Conservation (phyloP, 2,329 filamentous ascomycete genomes). For the Chaetomium strumarium region DNA sequence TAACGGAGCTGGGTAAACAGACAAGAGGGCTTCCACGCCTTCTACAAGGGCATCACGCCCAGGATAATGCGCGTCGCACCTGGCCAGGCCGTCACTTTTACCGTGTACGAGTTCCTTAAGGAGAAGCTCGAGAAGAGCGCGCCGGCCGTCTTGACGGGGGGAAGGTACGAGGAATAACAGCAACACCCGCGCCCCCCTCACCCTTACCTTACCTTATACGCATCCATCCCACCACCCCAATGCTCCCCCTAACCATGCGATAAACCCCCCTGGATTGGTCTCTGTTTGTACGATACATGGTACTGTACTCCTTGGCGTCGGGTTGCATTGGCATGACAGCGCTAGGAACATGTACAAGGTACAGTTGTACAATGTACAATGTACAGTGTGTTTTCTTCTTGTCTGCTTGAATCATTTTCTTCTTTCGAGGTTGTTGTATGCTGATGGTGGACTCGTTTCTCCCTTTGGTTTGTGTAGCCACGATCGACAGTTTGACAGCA, state of each 20-base stretch:
- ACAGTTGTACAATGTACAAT: too few relatives aligned
- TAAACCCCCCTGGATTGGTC: too few relatives aligned
- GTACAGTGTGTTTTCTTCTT: neutral
- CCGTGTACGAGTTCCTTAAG: conserved; percentile 73
- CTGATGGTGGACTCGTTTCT: conserved; percentile 1
- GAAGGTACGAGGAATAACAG: conserved; percentile 61
- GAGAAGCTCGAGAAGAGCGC: conserved; percentile 63
- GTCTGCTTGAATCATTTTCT: neutral
- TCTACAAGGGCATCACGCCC: conserved; percentile 98
- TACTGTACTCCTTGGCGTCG: neutral
- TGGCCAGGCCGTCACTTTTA: conserved; percentile 75
- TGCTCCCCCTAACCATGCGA: neutral
- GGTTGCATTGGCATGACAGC: neutral
- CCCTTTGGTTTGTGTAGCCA: neutral
- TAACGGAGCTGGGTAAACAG: conserved; percentile 37
- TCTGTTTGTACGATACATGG: too few relatives aligned
- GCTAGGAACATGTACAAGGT: too few relatives aligned
- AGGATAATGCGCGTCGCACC: conserved; percentile 96
- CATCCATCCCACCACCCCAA: neutral
- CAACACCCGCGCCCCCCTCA: too few relatives aligned
- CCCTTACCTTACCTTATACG: too few relatives aligned
- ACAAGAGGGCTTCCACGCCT: conserved; percentile 88
- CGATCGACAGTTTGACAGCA: conserved; percentile 17
- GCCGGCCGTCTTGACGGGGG: conserved; percentile 52
- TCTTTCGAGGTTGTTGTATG: neutral